Evolutionary conservation across 2,329 filamentous ascomycete species (phyloP).

Genomic region (Capronia epimyces): DNA sequence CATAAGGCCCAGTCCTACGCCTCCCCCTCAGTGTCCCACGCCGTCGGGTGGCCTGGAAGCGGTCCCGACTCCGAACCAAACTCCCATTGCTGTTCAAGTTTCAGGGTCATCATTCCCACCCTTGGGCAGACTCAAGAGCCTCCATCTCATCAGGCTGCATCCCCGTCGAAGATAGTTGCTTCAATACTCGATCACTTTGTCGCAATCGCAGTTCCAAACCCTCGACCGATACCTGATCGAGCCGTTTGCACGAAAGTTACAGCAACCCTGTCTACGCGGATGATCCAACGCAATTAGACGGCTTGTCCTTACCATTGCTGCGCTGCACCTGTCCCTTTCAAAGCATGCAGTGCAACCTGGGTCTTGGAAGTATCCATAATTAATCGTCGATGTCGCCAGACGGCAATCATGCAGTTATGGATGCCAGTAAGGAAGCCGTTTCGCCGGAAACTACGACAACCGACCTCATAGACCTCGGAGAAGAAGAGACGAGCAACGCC

Average conservation of each 20-base stretch:
- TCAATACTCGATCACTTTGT: no score
- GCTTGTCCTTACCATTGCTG: neutral
- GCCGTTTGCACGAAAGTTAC: neutral
- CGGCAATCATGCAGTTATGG: conserved; percentile 21
- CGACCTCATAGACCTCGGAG: conserved; percentile 14
- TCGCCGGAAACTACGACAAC: conserved; percentile 11
- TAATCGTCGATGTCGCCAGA: conserved; percentile 15
- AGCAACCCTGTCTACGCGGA: neutral
- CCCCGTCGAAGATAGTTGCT: no score
- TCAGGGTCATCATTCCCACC: neutral
- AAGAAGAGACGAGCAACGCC: neutral
- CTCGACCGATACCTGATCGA: no score
- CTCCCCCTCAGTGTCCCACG: neutral
- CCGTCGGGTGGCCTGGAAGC: neutral
- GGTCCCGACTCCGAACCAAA: neutral
- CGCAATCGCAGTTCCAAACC: no score
- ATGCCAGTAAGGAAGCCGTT: conserved; percentile 11
- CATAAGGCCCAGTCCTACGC: neutral
- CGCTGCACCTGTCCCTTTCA: neutral
- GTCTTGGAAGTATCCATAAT: neutral
- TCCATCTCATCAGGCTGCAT: neutral
- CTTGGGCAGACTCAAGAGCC: neutral
- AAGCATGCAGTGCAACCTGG: conserved; percentile 4
- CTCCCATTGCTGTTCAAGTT: neutral
- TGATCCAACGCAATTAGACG: neutral